Conservation (phyloP, 176 grass and related monocot genomes). For the Tuctoria greenei region DNA sequence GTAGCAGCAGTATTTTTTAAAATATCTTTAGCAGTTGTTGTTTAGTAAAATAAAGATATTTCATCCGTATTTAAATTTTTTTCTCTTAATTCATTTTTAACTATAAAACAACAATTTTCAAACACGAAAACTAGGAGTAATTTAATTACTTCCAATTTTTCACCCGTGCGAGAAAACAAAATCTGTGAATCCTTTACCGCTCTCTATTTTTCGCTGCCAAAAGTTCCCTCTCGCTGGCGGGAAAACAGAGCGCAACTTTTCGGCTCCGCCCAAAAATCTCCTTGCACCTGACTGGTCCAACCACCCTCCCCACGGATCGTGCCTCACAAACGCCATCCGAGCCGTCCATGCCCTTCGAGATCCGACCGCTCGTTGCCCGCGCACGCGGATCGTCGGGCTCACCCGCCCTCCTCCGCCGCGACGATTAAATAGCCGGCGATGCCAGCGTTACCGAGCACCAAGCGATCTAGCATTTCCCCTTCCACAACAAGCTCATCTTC, state of each 20-base stretch:
- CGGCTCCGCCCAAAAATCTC: not conserved
- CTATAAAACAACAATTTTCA: too few species aligned
- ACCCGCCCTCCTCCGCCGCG: not conserved
- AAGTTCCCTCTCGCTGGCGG: not conserved
- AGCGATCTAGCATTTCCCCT: not conserved
- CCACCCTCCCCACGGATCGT: conserved; percentile 34
- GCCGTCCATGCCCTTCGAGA: not conserved
- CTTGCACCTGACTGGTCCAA: conserved; percentile 36
- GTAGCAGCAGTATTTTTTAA: too few species aligned
- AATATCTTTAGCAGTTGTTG: too few species aligned
- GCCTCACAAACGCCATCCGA: not conserved
- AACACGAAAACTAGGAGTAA: too few species aligned
- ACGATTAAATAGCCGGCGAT: not conserved
- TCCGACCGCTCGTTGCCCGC: not conserved
- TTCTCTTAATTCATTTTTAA: too few species aligned
- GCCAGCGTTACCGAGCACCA: not conserved
- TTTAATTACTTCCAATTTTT: not conserved
- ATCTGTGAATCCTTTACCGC: not conserved
- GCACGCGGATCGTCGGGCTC: conserved; percentile 43
- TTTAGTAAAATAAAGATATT: too few species aligned
- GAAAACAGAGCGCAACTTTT: not conserved
- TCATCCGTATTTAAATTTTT: too few species aligned
- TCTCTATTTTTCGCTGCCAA: not conserved
- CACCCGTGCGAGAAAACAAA: not conserved
- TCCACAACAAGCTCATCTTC: not conserved